Evolutionary conservation across 805 yeast species (phyloP).

Genomic region (baker's yeast (Saccharomyces cerevisiae)): DNA sequence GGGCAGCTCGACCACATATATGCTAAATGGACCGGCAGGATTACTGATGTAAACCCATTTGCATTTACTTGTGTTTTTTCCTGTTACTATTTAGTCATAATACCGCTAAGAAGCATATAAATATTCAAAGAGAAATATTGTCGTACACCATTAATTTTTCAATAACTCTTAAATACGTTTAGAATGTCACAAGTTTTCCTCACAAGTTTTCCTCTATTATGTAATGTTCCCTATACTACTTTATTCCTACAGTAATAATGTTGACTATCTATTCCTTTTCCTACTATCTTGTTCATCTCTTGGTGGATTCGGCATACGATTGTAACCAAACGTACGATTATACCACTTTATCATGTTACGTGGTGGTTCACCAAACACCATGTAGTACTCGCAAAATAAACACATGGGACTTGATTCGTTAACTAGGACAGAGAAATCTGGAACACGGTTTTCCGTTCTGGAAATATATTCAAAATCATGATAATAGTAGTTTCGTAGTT

Average conservation of each 20-base stretch:
- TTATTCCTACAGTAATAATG: neutral
- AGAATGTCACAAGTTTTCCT: neutral
- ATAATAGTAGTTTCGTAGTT: constrained; percentile 7
- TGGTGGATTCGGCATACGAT: constrained; percentile 12
- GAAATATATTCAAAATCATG: constrained; percentile 16
- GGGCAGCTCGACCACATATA: neutral
- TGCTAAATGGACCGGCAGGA: neutral
- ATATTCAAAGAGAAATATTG: neutral
- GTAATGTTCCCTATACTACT: neutral
- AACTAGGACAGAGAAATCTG: constrained; percentile 21
- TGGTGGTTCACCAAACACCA: constrained; percentile 43
- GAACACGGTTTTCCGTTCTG: constrained; percentile 6
- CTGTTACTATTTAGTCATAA: neutral
- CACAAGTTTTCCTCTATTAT: neutral
- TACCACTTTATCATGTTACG: constrained; percentile 44
- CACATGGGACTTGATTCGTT: constrained; percentile 30
- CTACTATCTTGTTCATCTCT: constrained; percentile 7
- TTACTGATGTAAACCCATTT: neutral
- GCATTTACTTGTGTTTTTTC: neutral
- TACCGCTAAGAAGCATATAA: neutral
- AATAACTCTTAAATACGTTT: neutral
- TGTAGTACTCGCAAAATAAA: constrained; percentile 46
- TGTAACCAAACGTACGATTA: constrained; percentile 28
- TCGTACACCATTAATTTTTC: neutral
- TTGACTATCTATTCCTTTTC: neutral